phyloP scores from a whole-genome alignment of 2,329 filamentous ascomycete species.

The Exserohilum turcica region DNA sequence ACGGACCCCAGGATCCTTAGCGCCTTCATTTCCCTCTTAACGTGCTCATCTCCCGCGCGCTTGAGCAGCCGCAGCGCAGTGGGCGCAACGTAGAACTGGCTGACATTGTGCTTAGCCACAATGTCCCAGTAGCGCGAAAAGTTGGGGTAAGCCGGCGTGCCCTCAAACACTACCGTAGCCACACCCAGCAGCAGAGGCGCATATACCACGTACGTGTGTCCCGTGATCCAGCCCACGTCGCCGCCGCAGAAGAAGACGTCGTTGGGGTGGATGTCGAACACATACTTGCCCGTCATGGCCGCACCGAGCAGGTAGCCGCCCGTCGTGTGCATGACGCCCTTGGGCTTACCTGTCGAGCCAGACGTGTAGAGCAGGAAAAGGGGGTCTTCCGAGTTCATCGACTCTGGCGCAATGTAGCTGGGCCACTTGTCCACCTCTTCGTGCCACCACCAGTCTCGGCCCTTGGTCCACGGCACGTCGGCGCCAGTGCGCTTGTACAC shows the following conservation, averaged over 20 bases:
- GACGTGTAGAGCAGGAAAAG: slow-evolving; percentile 98
- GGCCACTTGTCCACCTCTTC: slow-evolving; percentile 98
- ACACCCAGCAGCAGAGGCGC: slow-evolving; percentile 91
- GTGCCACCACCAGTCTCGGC: slow-evolving; percentile 96
- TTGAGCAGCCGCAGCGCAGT: slow-evolving; percentile 92
- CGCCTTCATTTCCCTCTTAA: slow-evolving; percentile 86
- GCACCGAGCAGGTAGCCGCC: slow-evolving; percentile 93
- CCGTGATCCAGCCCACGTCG: slow-evolving; percentile 98
- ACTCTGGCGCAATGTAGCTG: slow-evolving; percentile 84
- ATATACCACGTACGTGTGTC: slow-evolving; percentile 98
- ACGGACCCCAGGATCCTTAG: slow-evolving; percentile 91
- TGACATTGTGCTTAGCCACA: slow-evolving; percentile 91
- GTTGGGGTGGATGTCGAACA: slow-evolving; percentile 94
- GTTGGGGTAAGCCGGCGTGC: slow-evolving; percentile 94
- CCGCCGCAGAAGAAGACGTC: slow-evolving; percentile 97
- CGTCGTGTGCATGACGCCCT: slow-evolving; percentile 98
- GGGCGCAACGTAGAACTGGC: slow-evolving; percentile 97
- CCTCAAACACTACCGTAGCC: slow-evolving; percentile 95
- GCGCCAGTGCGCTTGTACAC: slow-evolving; percentile 96
- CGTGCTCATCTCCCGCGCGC: slow-evolving; percentile 90
- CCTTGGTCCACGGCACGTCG: slow-evolving; percentile 86
- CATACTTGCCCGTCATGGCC: slow-evolving; percentile 93
- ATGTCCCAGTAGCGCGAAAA: slow-evolving; percentile 99
- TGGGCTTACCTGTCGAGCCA: slow-evolving; percentile 96
- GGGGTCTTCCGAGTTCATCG: slow-evolving; percentile 91